These are phyloP conservation scores for Colletotrichum incanum DNA, from an alignment of 2,329 filamentous ascomycete species.

Conservation along the genomic window DNA sequence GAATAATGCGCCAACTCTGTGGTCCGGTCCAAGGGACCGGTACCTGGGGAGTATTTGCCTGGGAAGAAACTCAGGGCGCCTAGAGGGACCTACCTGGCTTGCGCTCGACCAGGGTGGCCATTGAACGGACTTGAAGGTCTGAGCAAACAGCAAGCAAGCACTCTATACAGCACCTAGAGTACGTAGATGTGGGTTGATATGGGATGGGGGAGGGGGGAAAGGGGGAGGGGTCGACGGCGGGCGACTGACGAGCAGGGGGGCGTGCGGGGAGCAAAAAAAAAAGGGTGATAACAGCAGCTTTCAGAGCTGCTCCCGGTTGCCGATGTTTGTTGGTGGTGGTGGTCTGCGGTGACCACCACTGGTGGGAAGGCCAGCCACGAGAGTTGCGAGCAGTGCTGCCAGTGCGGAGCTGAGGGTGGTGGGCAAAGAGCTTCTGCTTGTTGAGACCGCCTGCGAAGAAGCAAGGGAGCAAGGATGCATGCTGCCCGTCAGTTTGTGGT, in stretches of 20 bases:
- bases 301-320: neutral
- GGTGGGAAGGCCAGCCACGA: neutral
- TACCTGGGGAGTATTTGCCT: constrained; percentile 13
- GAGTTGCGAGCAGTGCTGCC: neutral
- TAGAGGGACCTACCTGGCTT: constrained; percentile 21
- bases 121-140: constrained; percentile 11
- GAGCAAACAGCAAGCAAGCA: neutral
- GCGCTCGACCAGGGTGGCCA: constrained; percentile 21
- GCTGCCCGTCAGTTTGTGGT: constrained; percentile 27
- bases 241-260: constrained; percentile 29
- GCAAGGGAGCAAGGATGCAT: constrained; percentile 39
- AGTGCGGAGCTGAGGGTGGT: constrained; percentile 8
- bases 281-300: constrained; percentile 29
- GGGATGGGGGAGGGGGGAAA: constrained; percentile 30
- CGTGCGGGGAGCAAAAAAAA: constrained; percentile 12
- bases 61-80: constrained; percentile 7
- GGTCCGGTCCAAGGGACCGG: constrained; percentile 40
- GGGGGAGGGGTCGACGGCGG: constrained; percentile 8
- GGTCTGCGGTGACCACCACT: constrained; percentile 5
- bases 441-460: constrained; percentile 20
- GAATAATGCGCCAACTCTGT: constrained; percentile 11
- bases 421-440: constrained; percentile 26
- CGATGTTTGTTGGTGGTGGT: neutral
- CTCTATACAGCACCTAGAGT: too few species aligned
- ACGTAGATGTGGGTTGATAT: constrained; percentile 35